Conservation (phyloP, 2,329 filamentous ascomycete genomes). For the Saccharata proteae region DNA sequence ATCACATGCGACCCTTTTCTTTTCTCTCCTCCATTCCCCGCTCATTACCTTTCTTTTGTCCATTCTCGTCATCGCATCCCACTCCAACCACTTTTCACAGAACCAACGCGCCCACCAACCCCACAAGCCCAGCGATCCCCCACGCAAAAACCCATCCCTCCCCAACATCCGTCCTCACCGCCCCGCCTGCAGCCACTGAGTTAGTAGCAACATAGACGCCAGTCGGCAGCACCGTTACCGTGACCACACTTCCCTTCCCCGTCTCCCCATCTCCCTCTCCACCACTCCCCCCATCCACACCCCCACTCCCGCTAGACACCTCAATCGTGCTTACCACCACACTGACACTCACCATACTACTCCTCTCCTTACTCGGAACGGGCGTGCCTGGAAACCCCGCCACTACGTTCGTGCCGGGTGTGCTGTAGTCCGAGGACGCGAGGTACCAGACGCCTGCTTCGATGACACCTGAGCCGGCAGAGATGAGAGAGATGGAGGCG, state of each 20-base stretch:
- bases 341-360: background rate
- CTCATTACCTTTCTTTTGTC: too few species aligned
- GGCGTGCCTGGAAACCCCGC: constrained; percentile 8
- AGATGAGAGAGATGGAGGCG: constrained; percentile 37
- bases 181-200: too few species aligned
- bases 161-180: too few species aligned
- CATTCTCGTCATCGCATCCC: too few species aligned
- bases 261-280: too few species aligned
- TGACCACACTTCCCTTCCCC: background rate
- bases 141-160: too few species aligned
- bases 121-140: too few species aligned
- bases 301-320: background rate
- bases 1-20: too few species aligned
- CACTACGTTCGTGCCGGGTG: constrained; percentile 9
- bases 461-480: constrained; percentile 31
- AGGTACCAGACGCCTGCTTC: constrained; percentile 14
- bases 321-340: background rate
- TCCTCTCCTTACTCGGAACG: background rate
- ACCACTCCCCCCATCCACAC: constrained; percentile 3
- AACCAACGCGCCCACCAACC: too few species aligned
- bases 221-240: constrained; percentile 6
- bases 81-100: too few species aligned
- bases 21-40: too few species aligned
- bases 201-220: constrained; percentile 11
- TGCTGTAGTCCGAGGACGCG: constrained; percentile 8